phyloP scores from a whole-genome alignment of 192 early-diverging fungal species.

The Backusella sp. region DNA sequence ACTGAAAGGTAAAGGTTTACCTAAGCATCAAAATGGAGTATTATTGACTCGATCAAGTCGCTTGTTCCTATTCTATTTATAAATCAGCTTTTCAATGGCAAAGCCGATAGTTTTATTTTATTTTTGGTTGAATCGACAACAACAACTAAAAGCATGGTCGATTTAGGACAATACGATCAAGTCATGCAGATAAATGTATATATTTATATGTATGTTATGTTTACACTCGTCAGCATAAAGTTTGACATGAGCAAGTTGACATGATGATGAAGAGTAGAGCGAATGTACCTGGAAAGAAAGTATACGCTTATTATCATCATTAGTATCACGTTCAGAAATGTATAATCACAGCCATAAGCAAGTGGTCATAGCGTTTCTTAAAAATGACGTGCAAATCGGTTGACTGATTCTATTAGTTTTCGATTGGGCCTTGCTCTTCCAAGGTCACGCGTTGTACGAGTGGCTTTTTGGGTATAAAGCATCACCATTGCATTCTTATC shows the following conservation, averaged over 20 bases:
- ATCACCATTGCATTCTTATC: neutral
- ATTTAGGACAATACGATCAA: too few species aligned
- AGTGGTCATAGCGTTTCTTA: slow-evolving; percentile 16
- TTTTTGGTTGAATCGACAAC: neutral
- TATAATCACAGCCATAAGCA: neutral
- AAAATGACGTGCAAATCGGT: slow-evolving; percentile 2
- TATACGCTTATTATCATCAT: too few species aligned
- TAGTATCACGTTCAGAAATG: neutral
- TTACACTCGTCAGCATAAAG: too few species aligned
- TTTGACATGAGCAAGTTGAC: neutral
- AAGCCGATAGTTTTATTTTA: neutral
- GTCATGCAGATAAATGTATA: too few species aligned
- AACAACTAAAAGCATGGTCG: too few species aligned
- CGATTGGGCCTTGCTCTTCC: neutral
- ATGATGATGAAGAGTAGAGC: neutral
- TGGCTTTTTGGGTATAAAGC: slow-evolving; percentile 15
- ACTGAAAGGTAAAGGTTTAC: neutral
- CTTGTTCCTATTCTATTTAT: too few species aligned
- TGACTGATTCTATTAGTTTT: neutral
- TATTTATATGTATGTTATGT: too few species aligned
- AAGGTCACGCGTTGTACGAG: slow-evolving; percentile 18
- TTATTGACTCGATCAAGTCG: too few species aligned
- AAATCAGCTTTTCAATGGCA: too few species aligned
- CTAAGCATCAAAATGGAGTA: neutral
- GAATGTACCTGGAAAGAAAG: too few species aligned